Base-by-base conservation (phyloP, 768 basidiomycete genomes). In the Naganishia kalamii region DNA sequence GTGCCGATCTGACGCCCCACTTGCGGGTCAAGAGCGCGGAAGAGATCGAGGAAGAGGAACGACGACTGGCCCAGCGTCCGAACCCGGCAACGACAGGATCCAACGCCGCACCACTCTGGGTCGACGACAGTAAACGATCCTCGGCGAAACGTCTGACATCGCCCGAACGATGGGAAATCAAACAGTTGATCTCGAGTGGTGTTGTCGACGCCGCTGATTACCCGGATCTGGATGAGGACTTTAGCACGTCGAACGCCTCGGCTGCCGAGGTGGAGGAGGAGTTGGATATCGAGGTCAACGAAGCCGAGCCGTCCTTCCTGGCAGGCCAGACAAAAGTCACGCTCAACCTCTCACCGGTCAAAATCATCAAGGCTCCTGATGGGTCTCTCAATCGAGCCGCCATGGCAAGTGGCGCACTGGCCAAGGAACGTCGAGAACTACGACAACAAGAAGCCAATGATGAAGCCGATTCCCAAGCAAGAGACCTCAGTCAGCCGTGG, bases 161-260 rank as follows among this genome's bases (percentile, higher is more conserved):
- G 33, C 96, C 96, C 1, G 96, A 99, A 78, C 86, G 96, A 30
- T 99, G 96, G 92, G 96, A 99, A 81, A 93, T 99, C 79, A 97
- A 98, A 78, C 96, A 98, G 76, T 85, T 99, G 63, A 96, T 98
- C 62, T 89, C 96, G 0, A 96, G 92, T 32, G 96, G 96, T 46
- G 89, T 87, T 17, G 84, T 97, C 62, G 86, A 87, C 69, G 88
- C 93, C 12, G 88, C 92, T 4, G 96, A 98, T 70, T 79, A 78
- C 63, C 73, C 74, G 30, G 77, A 77, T 57, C 66, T 79, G 5
- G 75, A 79, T 62, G 74, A 75, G 46, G 74, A 77, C 48, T 72
- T 76, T 62, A 71, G 69, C 57, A 63, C 73, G 23, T 29, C 68
- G 17, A 68, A 57, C 40, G 54, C 63, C n/a, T 69, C 43, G 25